Evolutionary conservation across 768 basidiomycete genomes (phyloP).

Genomic region (Pisolithus microcarpus): DNA sequence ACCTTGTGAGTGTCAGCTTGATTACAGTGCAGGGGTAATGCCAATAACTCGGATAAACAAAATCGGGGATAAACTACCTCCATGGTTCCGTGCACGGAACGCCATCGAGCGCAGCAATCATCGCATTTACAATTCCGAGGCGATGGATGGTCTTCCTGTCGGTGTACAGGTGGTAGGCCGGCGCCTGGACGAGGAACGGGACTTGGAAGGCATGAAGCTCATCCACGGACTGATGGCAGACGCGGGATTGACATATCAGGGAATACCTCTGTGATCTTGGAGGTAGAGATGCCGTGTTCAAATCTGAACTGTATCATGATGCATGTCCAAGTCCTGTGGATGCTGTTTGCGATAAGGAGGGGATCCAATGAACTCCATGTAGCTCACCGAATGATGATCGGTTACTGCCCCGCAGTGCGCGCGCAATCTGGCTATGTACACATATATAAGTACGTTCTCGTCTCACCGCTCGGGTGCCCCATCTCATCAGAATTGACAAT

Average conservation of each 20-base stretch:
- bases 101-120: conserved; percentile 34
- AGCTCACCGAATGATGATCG: too few relatives aligned
- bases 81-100: conserved; percentile 25
- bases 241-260: conserved; percentile 18
- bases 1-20: conserved; percentile 25
- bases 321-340: too few relatives aligned
- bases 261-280: conserved; percentile 14
- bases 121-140: too few relatives aligned
- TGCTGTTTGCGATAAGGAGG: neutral
- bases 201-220: conserved; percentile 39
- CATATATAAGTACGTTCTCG: too few relatives aligned
- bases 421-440: too few relatives aligned
- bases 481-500: too few relatives aligned
- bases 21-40: conserved; percentile 39
- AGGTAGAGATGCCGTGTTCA: neutral
- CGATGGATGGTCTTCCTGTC: conserved; percentile 41
- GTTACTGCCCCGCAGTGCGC: too few relatives aligned
- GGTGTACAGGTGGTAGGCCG: conserved; percentile 38
- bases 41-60: conserved; percentile 37
- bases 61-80: conserved; percentile 23
- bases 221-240: conserved; percentile 25
- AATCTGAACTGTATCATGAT: neutral
- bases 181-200: conserved; percentile 41
- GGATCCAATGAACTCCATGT: neutral
- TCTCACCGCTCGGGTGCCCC: too few relatives aligned